Evolutionary conservation across 139 green algal species (phyloP), one percentile per base, ranked within the genome.

Genomic region (Coelastrella sp.): DNA sequence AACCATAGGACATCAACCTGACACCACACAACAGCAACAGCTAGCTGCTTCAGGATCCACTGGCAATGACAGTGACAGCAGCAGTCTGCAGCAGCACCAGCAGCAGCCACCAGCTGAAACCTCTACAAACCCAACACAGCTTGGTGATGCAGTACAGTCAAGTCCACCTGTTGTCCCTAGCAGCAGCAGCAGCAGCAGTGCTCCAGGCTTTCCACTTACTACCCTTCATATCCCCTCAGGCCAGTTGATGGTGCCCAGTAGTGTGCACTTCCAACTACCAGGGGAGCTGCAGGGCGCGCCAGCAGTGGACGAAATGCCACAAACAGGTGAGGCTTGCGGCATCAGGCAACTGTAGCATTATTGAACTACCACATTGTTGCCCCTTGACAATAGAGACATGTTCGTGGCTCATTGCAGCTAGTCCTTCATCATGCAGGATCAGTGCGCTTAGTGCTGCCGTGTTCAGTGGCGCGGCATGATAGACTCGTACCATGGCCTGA

Each of bases 231-330:
- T 89, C 10, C 73, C 73, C 13, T 66, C 74, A 5, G 86, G 86
- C 54, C 74, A 84, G 61, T 13, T 17, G 14, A 14, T 58, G 13
- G 5, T 85, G 7, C 58, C 58, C 14, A 73, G 32, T 59, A 19
- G 73, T 3, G 75, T 90, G 22, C 60, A 85, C 86, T 90, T 90
- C 74, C 75, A 64, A 75, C 86, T 83, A n/a, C 86, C 86, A 20
- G n/a, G 61, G 17, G 83, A 88, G 5, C 66, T 88, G 83, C 54
- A 68, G 47, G 68, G 23, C n/a, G 66, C 66, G 47, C 47, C 23
- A 61, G 83, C 47, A 17, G 86, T 64, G 32, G 47, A 22, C 68
- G 64, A 23, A 5, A 2, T 47, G 81, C 64, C 7, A 20, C 61
- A 76, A 14, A 87, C 61, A 77, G 81, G 81, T 87, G 60, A 56